Evolutionary conservation across 106 monocot genomes (phyloP).

Genomic region (Acanthochlamys bracteata): DNA sequence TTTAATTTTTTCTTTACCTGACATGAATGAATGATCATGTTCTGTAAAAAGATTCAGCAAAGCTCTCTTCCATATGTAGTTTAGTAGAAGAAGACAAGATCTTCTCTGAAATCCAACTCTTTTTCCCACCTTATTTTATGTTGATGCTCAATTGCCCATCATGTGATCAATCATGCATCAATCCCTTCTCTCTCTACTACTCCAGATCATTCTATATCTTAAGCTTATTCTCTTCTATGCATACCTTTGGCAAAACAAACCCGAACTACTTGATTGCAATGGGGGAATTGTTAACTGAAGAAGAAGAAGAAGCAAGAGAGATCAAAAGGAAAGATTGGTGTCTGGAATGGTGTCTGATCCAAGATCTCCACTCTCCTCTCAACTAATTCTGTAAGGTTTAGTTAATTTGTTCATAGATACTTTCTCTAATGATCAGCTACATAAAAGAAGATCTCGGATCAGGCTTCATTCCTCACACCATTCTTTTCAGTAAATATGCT

Average conservation of each 20-base stretch:
- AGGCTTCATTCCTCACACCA: slow-evolving; percentile 9
- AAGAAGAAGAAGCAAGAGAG: not conserved
- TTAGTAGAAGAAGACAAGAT: slow-evolving; percentile 23
- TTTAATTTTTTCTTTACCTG: not conserved
- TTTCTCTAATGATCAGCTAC: not conserved
- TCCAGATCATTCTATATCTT: slow-evolving; percentile 1
- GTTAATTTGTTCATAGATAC: no score
- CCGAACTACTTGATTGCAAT: not conserved
- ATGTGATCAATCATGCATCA: slow-evolving; percentile 9
- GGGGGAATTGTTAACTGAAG: no score
- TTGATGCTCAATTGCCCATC: slow-evolving; percentile 5
- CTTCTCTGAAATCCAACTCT: slow-evolving; percentile 14
- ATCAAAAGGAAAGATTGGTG: slow-evolving; percentile 10
- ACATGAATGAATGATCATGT: not conserved
- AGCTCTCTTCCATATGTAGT: slow-evolving; percentile 16
- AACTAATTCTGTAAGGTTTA: not conserved
- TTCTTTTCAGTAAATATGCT: not conserved
- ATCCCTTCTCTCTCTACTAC: no score
- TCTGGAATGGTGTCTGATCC: slow-evolving; percentile 50
- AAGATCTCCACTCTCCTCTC: slow-evolving; percentile 17
- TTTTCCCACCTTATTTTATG: slow-evolving; percentile 9
- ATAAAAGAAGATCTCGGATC: slow-evolving; percentile 33
- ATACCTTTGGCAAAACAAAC: not conserved
- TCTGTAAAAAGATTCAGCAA: slow-evolving; percentile 12
- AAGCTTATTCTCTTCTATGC: not conserved